phyloP scores from a whole-genome alignment of 352 stramenopile species.

The Elongisporangium anandrum region DNA sequence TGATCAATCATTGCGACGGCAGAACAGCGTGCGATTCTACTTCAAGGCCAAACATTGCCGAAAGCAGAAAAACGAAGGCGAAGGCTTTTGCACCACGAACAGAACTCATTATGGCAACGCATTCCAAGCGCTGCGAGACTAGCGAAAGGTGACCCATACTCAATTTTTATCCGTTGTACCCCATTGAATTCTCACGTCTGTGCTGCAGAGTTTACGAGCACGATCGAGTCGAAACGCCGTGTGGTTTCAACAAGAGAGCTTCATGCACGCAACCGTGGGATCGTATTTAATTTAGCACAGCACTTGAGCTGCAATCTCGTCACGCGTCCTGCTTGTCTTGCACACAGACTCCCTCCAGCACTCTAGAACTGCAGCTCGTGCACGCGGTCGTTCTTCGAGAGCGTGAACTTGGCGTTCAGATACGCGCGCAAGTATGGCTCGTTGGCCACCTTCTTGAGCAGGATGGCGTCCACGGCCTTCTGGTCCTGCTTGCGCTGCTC shows the following conservation, averaged over 20 bases:
- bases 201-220: too few species aligned
- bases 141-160: too few species aligned
- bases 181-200: too few species aligned
- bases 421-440: slow-evolving; percentile 93
- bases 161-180: too few species aligned
- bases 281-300: background rate
- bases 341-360: background rate
- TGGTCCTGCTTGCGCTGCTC: slow-evolving; percentile 96
- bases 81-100: too few species aligned
- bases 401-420: slow-evolving; percentile 92
- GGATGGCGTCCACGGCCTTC: slow-evolving; percentile 89
- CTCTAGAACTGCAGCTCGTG: slow-evolving; percentile 97
- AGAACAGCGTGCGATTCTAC: too few species aligned
- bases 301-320: background rate
- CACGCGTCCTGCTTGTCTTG: background rate
- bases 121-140: too few species aligned
- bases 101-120: too few species aligned
- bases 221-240: too few species aligned
- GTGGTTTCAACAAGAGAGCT: background rate
- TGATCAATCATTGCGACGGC: too few species aligned
- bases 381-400: slow-evolving; percentile 91
- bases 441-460: slow-evolving; percentile 57
- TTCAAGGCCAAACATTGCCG: too few species aligned
- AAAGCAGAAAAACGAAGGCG: too few species aligned
- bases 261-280: background rate